Percentiles rank a stretch among this genome's conserved stretches.
Conservation (phyloP, 129 eudicot species). For the Sambucus nigra region DNA sequence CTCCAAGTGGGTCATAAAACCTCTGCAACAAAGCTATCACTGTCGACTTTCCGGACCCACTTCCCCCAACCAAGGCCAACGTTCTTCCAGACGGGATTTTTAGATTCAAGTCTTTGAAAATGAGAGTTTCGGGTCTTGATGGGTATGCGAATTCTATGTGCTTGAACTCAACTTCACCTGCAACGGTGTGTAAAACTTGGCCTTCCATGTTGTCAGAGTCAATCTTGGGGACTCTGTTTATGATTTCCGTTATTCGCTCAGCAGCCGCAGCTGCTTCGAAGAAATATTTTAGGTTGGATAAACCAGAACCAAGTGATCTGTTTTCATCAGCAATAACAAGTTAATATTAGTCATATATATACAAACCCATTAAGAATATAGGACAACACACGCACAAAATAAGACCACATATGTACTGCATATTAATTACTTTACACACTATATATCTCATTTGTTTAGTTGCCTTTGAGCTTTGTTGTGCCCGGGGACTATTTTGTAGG, state of each 20-base stretch:
- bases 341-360: too few species aligned
- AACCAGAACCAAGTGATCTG: conserved; percentile 63
- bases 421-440: too few species aligned
- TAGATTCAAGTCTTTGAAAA: conserved; percentile 42
- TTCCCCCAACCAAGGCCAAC: conserved; percentile 78
- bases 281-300: conserved; percentile 55
- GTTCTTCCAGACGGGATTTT: conserved; percentile 52
- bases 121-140: conserved; percentile 44
- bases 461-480: too few species aligned
- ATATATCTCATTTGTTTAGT: too few species aligned
- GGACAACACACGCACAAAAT: too few species aligned
- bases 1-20: conserved; percentile 64
- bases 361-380: too few species aligned
- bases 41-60: conserved; percentile 84
- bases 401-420: too few species aligned
- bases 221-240: conserved; percentile 52
- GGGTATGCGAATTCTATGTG: conserved; percentile 54
- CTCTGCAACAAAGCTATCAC: conserved; percentile 60
- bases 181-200: conserved; percentile 30
- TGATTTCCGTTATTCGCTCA: conserved; percentile 57
- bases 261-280: conserved; percentile 70
- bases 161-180: conserved; percentile 48
- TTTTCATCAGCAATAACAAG: not conserved
- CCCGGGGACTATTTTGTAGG: too few species aligned
- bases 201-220: conserved; percentile 69